A percentile compares a stretch with the other conserved stretches of the same genome.
Evolutionary conservation across 495 filamentous ascomycete genomes (phyloP).

Genomic region (Podospora anserina): DNA sequence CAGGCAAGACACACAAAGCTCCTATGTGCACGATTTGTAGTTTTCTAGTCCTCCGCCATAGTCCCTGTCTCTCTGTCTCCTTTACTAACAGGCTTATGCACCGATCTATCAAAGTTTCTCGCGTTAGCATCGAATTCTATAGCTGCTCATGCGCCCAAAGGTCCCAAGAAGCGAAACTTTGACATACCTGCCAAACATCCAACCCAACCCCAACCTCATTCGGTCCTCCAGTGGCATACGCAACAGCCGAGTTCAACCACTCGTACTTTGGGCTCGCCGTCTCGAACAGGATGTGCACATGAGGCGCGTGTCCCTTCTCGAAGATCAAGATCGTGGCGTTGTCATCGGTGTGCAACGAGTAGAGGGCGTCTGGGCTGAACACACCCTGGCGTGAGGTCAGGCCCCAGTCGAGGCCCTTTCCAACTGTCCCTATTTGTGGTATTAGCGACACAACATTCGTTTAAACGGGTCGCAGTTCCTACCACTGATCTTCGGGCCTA

Average conservation of each 20-base stretch:
- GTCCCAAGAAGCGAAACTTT: background rate
- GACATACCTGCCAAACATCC: conserved; percentile 32
- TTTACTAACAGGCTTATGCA: background rate
- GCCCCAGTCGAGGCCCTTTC: conserved; percentile 27
- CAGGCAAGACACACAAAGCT: too few species aligned
- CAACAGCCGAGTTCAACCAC: conserved; percentile 23
- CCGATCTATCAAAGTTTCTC: background rate
- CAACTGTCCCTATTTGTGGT: conserved; percentile 20
- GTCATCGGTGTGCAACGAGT: conserved; percentile 25
- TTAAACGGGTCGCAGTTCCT: background rate
- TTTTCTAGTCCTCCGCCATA: too few species aligned
- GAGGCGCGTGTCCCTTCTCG: conserved; percentile 27
- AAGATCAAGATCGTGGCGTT: conserved; percentile 26
- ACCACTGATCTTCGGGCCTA: conserved; percentile 26
- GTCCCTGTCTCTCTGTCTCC: background rate
- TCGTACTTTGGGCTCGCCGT: conserved; percentile 26
- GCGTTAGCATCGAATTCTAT: background rate
- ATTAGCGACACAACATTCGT: background rate
- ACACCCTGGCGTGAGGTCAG: conserved; percentile 23
- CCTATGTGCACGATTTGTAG: too few species aligned
- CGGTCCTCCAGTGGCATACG: conserved; percentile 22
- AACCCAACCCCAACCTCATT: conserved; percentile 17
- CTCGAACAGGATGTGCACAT: conserved; percentile 29
- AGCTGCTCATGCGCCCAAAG: background rate
- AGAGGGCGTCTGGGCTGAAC: conserved; percentile 29